These are phyloP conservation scores for Eucalyptus pauciflora DNA, from an alignment of 345 rosid genomes.

Conservation along the genomic window DNA sequence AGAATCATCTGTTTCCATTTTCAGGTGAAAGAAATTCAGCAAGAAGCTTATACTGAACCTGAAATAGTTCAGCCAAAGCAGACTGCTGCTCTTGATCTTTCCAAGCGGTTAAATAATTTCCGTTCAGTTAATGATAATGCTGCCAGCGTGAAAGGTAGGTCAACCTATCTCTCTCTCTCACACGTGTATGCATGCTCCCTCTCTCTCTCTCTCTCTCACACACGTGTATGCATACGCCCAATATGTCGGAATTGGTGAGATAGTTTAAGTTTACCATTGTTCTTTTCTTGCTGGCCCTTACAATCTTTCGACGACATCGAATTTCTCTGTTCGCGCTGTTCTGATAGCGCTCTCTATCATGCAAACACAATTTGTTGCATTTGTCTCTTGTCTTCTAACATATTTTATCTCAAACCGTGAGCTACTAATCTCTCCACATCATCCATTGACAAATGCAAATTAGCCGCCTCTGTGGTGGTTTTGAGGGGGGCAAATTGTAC, in stretches of 20 bases:
- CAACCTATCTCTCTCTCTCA: background rate
- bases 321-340: background rate
- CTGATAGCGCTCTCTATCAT: background rate
- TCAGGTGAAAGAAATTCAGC: constrained; percentile 84
- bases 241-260: background rate
- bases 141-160: constrained; percentile 64
- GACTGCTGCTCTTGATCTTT: constrained; percentile 72
- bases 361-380: background rate
- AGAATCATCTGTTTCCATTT: background rate
- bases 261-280: background rate
- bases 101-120: constrained; percentile 75
- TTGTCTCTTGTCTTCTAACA: background rate
- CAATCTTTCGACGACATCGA: background rate
- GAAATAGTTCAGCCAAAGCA: constrained; percentile 42
- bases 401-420: background rate
- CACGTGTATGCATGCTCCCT: background rate
- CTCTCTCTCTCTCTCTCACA: background rate
- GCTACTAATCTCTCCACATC: background rate
- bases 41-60: constrained; percentile 41
- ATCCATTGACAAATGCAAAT: background rate
- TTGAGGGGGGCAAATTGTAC: background rate
- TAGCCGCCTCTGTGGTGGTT: background rate
- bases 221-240: background rate
- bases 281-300: background rate
- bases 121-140: constrained; percentile 45